These are phyloP conservation scores for Penstemon eatonii DNA, from an alignment of 257 asterid species.

Conservation along the genomic window DNA sequence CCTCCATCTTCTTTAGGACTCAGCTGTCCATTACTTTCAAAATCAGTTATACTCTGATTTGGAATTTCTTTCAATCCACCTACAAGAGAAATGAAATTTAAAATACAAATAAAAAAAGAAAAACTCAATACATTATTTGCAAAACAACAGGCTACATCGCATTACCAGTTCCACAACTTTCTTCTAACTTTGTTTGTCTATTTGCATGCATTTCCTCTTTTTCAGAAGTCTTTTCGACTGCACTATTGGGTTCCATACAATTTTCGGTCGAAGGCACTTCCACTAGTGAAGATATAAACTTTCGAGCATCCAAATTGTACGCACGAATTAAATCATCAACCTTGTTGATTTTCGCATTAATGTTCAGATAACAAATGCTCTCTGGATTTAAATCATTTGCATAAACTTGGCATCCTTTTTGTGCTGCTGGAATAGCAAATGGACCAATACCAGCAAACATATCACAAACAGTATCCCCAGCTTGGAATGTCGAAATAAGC, in stretches of 20 bases:
- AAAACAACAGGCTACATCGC: slow-evolving; percentile 18
- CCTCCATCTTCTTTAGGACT: slow-evolving; percentile 34
- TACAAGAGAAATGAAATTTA: slow-evolving; percentile 35
- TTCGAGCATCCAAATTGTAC: slow-evolving; percentile 82
- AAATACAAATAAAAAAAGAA: background rate
- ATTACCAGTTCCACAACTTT: slow-evolving; percentile 40
- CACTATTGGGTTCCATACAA: slow-evolving; percentile 36
- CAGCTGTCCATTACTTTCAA: slow-evolving; percentile 30
- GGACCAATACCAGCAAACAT: slow-evolving; percentile 99
- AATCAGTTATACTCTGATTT: slow-evolving; percentile 27
- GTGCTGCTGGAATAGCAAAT: slow-evolving; percentile 94
- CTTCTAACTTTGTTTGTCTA: slow-evolving; percentile 36
- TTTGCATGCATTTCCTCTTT: slow-evolving; percentile 31
- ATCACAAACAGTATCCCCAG: slow-evolving; percentile 77
- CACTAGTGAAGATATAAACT: slow-evolving; percentile 62
- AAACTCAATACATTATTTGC: slow-evolving; percentile 21
- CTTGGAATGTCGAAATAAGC: slow-evolving; percentile 64
- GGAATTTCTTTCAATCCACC: slow-evolving; percentile 46
- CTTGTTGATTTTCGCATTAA: slow-evolving; percentile 76
- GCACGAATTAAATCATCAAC: slow-evolving; percentile 67
- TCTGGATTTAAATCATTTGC: slow-evolving; percentile 96
- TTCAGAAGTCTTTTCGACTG: slow-evolving; percentile 32
- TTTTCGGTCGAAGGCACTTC: slow-evolving; percentile 52
- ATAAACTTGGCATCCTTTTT: slow-evolving; percentile 82
- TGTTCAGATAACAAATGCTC: slow-evolving; percentile 71